These are phyloP conservation scores for Cercospora sp. DNA, from an alignment of 2,329 filamentous ascomycete species.

Conservation along the genomic window DNA sequence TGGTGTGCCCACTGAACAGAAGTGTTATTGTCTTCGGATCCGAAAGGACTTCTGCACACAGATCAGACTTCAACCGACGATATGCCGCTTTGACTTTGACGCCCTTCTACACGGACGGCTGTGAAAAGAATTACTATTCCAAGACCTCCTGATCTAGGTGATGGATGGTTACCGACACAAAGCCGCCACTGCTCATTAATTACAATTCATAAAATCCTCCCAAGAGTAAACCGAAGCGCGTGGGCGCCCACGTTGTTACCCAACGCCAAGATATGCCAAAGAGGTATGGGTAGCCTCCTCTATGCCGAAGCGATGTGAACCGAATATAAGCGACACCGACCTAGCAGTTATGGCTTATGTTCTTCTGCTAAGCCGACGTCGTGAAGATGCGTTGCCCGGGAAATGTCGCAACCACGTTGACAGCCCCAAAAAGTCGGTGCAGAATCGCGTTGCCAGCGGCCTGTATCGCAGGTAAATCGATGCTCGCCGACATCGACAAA, in stretches of 20 bases:
- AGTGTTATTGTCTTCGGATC: background rate
- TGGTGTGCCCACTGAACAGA: background rate
- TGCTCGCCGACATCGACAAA: background rate
- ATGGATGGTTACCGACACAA: background rate
- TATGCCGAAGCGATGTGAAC: background rate
- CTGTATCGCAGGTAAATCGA: background rate
- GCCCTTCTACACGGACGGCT: background rate
- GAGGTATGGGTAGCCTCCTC: background rate
- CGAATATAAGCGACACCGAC: background rate
- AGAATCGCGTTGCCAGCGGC: background rate
- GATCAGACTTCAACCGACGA: background rate
- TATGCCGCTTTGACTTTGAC: background rate
- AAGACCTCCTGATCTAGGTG: background rate
- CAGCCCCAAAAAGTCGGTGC: background rate
- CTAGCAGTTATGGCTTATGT: background rate
- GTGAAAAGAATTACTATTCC: background rate
- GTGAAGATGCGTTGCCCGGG: background rate
- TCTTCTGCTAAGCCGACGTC: background rate
- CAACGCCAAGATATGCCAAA: background rate
- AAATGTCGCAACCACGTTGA: background rate
- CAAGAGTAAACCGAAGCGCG: background rate
- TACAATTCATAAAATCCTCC: background rate
- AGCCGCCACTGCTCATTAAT: background rate
- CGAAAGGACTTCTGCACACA: background rate
- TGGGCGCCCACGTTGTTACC: background rate